phyloP scores from a whole-genome alignment of 208 protist species.

The Leishmania braziliensis region DNA sequence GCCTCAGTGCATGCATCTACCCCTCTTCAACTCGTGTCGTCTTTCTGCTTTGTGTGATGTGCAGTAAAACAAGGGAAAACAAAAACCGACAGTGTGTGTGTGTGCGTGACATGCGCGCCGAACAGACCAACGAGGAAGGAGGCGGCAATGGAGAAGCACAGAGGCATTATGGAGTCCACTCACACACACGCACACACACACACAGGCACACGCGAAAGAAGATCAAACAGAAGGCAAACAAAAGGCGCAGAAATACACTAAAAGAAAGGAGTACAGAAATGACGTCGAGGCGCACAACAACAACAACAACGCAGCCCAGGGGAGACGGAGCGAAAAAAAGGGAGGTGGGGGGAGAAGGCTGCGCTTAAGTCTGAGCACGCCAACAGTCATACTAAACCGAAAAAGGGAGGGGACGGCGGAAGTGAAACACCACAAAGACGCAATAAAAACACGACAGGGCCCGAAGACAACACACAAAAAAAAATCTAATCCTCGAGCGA shows the following conservation, averaged over 20 bases:
- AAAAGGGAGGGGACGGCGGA: background rate
- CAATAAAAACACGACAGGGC: background rate
- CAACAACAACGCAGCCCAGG: background rate
- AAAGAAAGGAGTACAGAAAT: too few relatives aligned
- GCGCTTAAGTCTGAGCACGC: background rate
- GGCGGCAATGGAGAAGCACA: background rate
- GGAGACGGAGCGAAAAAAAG: background rate
- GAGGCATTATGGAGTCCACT: conserved; percentile 14
- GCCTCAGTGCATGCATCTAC: background rate
- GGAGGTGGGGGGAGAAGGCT: background rate
- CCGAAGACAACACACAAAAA: background rate
- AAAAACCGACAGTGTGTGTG: background rate
- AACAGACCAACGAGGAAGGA: background rate
- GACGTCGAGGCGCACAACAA: too few relatives aligned
- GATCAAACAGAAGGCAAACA: background rate
- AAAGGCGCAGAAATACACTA: background rate
- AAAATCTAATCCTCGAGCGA: background rate
- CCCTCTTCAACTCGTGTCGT: background rate
- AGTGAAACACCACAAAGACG: background rate
- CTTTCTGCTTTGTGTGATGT: background rate
- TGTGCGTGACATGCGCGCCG: background rate
- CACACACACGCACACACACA: background rate
- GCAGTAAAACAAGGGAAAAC: background rate
- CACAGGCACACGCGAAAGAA: background rate
- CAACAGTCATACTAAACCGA: background rate